These are phyloP conservation scores for Circinella umbellata DNA, from an alignment of 371 early-diverging fungal species.

Conservation along the genomic window DNA sequence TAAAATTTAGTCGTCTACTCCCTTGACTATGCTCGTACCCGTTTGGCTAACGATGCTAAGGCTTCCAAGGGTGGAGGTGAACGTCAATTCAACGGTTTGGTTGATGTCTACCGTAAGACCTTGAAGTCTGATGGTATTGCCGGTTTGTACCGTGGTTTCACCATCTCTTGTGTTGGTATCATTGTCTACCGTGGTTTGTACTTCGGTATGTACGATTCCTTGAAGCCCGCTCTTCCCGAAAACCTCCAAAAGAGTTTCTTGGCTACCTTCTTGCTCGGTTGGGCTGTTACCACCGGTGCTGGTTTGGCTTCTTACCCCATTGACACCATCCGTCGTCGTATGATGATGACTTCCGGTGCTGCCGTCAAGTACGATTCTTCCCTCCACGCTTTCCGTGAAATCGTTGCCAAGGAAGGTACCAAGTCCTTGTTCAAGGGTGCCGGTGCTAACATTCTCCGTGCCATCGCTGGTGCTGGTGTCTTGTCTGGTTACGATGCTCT, in stretches of 20 bases:
- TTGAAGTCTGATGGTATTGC: conserved; percentile 70
- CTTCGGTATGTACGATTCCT: conserved; percentile 83
- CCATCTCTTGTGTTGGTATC: conserved; percentile 78
- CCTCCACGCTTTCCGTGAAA: conserved; percentile 69
- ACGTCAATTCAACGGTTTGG: conserved; percentile 79
- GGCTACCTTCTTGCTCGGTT: conserved; percentile 72
- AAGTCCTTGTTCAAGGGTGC: conserved; percentile 86
- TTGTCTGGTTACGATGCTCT: conserved; percentile 76
- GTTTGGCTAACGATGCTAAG: conserved; percentile 83
- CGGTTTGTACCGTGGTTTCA: conserved; percentile 87
- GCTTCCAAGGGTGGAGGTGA: conserved; percentile 67
- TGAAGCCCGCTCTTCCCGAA: conserved; percentile 73
- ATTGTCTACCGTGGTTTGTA: conserved; percentile 83
- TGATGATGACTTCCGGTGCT: conserved; percentile 86
- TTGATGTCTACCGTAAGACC: conserved; percentile 79
- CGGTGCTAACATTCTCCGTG: conserved; percentile 84
- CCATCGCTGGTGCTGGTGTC: conserved; percentile 81
- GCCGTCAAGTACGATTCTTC: conserved; percentile 79
- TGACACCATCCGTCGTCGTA: conserved; percentile 90
- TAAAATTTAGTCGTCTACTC: conserved; percentile 66
- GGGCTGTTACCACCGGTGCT: conserved; percentile 76
- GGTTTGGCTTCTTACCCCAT: conserved; percentile 85
- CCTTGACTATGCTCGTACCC: conserved; percentile 87
- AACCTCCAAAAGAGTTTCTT: conserved; percentile 60
- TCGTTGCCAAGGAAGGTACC: conserved; percentile 74